These are phyloP conservation scores for Cinnamomum chago DNA, from an alignment of 164 flowering plant species.

Conservation along the genomic window DNA sequence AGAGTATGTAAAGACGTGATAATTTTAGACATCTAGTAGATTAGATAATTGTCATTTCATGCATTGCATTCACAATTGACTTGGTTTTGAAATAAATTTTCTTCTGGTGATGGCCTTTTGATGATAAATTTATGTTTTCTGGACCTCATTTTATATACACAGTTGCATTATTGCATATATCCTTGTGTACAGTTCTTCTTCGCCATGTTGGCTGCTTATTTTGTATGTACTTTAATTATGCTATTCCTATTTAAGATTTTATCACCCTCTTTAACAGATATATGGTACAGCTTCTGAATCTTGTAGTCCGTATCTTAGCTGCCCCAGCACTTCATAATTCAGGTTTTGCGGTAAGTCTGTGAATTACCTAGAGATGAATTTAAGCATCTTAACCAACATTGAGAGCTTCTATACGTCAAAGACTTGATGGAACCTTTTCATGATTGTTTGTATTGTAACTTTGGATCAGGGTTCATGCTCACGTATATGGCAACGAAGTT, in stretches of 20 bases:
- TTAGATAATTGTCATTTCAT: no score
- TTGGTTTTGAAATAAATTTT: background rate
- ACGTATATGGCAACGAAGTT: constrained; percentile 93
- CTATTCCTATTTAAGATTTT: background rate
- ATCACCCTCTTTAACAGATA: constrained; percentile 41
- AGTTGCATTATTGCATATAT: background rate
- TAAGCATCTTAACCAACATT: background rate
- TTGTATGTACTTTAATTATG: background rate
- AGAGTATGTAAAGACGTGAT: background rate
- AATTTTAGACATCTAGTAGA: background rate
- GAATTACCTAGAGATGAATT: background rate
- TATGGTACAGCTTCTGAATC: constrained; percentile 93
- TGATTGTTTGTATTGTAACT: background rate
- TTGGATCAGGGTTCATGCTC: constrained; percentile 87
- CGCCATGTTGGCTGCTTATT: background rate
- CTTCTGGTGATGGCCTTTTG: background rate
- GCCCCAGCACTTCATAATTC: constrained; percentile 94
- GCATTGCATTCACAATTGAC: background rate
- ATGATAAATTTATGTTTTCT: background rate
- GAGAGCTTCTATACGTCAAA: background rate
- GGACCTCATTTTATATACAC: background rate
- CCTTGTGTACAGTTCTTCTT: background rate
- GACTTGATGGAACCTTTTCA: background rate
- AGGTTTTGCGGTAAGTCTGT: constrained; percentile 88
- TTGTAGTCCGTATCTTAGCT: constrained; percentile 64